phyloP scores from a whole-genome alignment of 345 rosid species.

The Linum usitatissimum region DNA sequence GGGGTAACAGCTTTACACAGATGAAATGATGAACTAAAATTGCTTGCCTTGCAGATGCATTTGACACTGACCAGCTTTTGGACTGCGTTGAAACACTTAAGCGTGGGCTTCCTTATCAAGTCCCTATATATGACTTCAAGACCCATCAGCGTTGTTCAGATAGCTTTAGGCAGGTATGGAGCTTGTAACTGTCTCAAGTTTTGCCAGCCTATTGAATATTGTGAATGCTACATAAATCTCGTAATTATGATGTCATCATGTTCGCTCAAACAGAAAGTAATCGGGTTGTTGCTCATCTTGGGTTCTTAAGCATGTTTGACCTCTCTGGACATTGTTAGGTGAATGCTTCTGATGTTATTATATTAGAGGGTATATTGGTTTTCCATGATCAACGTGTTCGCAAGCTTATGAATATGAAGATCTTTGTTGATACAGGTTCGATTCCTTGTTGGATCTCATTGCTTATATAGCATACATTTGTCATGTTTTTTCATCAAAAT shows the following conservation, averaged over 20 bases:
- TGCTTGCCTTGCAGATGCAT: background rate
- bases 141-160: background rate
- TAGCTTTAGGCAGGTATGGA: slow-evolving; percentile 6
- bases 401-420: slow-evolving; percentile 90
- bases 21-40: background rate
- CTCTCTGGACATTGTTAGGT: slow-evolving; percentile 36
- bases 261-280: too few species aligned
- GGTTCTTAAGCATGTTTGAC: background rate
- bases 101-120: slow-evolving; percentile 4
- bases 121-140: slow-evolving; percentile 4
- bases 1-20: background rate
- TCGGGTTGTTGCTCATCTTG: background rate
- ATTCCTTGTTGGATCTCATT: slow-evolving; percentile 1
- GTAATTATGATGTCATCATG: too few species aligned
- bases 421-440: slow-evolving; percentile 93
- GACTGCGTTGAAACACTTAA: slow-evolving; percentile 1
- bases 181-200: background rate
- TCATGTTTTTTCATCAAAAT: slow-evolving; percentile 12
- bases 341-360: slow-evolving; percentile 95
- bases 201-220: background rate
- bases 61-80: slow-evolving; percentile 5
- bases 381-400: slow-evolving; percentile 91
- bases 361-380: slow-evolving; percentile 92
- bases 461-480: background rate
- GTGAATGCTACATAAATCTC: too few species aligned